Conservation (phyloP, 2,329 filamentous ascomycete species). For the Teratosphaeriaceae sp. region DNA sequence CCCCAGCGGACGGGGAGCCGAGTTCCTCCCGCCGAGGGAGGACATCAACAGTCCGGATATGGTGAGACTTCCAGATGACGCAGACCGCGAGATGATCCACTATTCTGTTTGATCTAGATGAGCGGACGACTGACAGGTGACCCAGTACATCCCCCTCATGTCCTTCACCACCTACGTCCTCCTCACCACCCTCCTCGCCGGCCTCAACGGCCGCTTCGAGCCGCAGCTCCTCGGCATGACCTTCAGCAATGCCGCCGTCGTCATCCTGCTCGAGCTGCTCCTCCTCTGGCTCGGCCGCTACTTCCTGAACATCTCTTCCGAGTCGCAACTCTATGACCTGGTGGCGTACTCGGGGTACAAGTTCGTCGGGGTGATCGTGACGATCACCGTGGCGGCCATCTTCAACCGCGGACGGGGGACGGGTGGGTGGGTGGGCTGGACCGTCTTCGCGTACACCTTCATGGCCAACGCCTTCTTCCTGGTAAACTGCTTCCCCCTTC, state of each 20-base stretch:
- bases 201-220: conserved; percentile 83
- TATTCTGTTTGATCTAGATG: no score
- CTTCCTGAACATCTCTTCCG: conserved; percentile 85
- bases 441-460: conserved; percentile 85
- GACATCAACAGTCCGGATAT: conserved; percentile 94
- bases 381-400: conserved; percentile 71
- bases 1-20: no score
- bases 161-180: conserved; percentile 96
- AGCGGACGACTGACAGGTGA: no score
- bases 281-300: conserved; percentile 89
- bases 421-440: conserved; percentile 83
- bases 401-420: conserved; percentile 73
- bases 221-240: conserved; percentile 89
- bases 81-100: no score
- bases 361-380: conserved; percentile 93
- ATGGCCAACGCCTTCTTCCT: conserved; percentile 91
- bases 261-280: conserved; percentile 83
- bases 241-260: conserved; percentile 72
- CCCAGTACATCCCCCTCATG: conserved; percentile 99
- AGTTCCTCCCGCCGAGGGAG: conserved; percentile 86
- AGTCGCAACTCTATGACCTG: conserved; percentile 86
- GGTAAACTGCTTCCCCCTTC: conserved; percentile 44
- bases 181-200: conserved; percentile 82
- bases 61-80: no score
- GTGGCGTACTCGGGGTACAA: conserved; percentile 98